phyloP scores from a whole-genome alignment of 768 basidiomycete species.

The Phaffia tasmanica region DNA sequence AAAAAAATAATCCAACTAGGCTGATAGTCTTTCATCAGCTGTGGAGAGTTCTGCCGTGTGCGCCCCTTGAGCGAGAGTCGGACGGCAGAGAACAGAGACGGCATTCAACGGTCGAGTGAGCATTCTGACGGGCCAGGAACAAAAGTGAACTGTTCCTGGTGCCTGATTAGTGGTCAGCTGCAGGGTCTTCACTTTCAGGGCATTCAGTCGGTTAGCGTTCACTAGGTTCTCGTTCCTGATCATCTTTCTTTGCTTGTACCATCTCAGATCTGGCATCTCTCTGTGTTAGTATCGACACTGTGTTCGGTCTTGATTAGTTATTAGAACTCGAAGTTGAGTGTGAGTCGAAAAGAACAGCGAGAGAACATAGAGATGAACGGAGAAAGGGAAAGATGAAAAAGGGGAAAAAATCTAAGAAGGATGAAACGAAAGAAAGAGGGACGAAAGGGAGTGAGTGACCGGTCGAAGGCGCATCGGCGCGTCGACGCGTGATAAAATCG shows the following conservation, averaged over 20 bases:
- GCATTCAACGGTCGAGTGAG: background rate
- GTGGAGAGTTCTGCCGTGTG: background rate
- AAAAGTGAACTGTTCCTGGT: too few species aligned
- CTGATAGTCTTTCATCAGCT: background rate
- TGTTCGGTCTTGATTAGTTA: background rate
- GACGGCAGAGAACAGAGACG: background rate
- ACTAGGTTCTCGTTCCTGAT: background rate
- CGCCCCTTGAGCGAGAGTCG: background rate
- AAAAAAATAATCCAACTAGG: background rate
- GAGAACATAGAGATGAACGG: background rate
- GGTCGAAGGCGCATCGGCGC: too few species aligned
- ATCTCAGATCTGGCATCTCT: background rate
- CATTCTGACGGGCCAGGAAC: background rate
- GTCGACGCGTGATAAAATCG: too few species aligned
- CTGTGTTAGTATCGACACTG: background rate
- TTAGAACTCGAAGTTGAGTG: too few species aligned
- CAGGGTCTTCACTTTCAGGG: background rate
- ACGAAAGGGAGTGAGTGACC: background rate
- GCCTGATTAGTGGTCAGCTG: too few species aligned
- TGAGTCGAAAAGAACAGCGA: background rate
- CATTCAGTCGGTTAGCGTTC: background rate
- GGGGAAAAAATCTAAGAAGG: background rate
- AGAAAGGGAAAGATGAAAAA: constrained; percentile 4
- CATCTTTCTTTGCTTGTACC: background rate
- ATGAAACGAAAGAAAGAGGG: background rate